A percentile compares a stretch with the other conserved stretches of the same genome.
Evolutionary conservation across 768 basidiomycete species (phyloP).

Genomic region (Auriculariales sp.): DNA sequence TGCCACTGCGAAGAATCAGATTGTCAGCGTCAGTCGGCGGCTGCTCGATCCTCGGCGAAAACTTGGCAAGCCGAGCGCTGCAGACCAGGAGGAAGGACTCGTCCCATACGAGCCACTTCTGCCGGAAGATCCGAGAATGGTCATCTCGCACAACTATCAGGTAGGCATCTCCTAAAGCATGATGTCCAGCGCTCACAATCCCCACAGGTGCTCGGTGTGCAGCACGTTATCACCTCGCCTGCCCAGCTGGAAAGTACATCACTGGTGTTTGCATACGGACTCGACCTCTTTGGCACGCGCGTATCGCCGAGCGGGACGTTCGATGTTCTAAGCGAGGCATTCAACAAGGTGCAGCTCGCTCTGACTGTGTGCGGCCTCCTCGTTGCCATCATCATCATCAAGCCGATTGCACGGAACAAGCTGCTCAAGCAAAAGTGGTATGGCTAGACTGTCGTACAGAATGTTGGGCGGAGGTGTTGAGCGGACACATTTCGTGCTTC

Average conservation of each 20-base stretch:
- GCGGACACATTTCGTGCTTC: neutral
- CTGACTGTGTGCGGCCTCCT: slow-evolving; percentile 61
- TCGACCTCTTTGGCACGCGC: slow-evolving; percentile 81
- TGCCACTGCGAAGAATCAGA: slow-evolving; percentile 56
- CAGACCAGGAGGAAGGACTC: slow-evolving; percentile 77
- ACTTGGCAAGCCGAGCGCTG: slow-evolving; percentile 51
- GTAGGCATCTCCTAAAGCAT: slow-evolving; percentile 18
- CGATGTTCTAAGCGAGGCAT: slow-evolving; percentile 80
- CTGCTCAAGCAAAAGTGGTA: slow-evolving; percentile 62
- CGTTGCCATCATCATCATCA: slow-evolving; percentile 63
- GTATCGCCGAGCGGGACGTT: slow-evolving; percentile 81
- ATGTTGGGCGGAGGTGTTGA: neutral
- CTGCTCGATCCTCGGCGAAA: slow-evolving; percentile 77
- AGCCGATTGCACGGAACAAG: slow-evolving; percentile 68
- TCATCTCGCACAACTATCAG: slow-evolving; percentile 42
- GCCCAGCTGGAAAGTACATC: slow-evolving; percentile 87
- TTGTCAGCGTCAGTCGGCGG: slow-evolving; percentile 59
- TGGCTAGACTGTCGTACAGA: slow-evolving; percentile 6
- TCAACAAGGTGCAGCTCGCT: slow-evolving; percentile 86
- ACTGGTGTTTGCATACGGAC: slow-evolving; percentile 69
- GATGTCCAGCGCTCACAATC: neutral
- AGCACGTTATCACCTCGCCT: slow-evolving; percentile 60
- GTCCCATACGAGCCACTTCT: slow-evolving; percentile 73
- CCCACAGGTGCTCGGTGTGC: slow-evolving; percentile 52
- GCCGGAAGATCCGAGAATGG: slow-evolving; percentile 46